These are phyloP conservation scores for Agapanthus africanus DNA, from an alignment of 106 monocot genomes.

Conservation along the genomic window DNA sequence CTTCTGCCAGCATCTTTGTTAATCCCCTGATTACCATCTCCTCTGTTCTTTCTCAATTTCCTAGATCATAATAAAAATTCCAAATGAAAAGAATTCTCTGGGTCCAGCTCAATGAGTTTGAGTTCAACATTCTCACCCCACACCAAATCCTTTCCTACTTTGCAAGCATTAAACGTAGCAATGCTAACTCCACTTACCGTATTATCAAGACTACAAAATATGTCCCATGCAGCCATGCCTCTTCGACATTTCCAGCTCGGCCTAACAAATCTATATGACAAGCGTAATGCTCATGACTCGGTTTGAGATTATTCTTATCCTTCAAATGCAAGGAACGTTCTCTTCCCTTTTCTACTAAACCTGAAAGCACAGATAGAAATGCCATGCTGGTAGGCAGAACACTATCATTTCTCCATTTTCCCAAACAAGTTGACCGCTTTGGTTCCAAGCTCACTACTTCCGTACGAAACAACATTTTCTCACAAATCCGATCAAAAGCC, in stretches of 20 bases:
- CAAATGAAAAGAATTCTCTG: slow-evolving; percentile 25
- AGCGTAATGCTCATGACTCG: slow-evolving; percentile 46
- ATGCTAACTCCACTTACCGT: slow-evolving; percentile 14
- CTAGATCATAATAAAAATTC: no score
- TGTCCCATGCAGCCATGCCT: slow-evolving; percentile 40
- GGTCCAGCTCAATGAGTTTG: slow-evolving; percentile 26
- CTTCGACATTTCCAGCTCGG: slow-evolving; percentile 26
- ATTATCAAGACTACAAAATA: slow-evolving; percentile 15
- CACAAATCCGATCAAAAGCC: slow-evolving; percentile 17
- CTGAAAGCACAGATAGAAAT: slow-evolving; percentile 37
- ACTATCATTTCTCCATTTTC: slow-evolving; percentile 17
- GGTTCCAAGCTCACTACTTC: slow-evolving; percentile 24
- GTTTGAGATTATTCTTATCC: slow-evolving; percentile 16
- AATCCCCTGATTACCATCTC: no score
- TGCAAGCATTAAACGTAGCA: slow-evolving; percentile 37
- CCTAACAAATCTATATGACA: slow-evolving; percentile 43
- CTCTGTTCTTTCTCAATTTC: no score
- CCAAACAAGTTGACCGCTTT: slow-evolving; percentile 32
- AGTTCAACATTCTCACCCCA: slow-evolving; percentile 23
- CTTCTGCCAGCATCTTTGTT: no score
- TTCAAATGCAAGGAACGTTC: slow-evolving; percentile 21
- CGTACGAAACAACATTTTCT: slow-evolving; percentile 33
- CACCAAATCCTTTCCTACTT: slow-evolving; percentile 17
- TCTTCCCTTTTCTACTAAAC: slow-evolving; percentile 20
- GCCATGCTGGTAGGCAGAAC: slow-evolving; percentile 27